phyloP scores from a whole-genome alignment of 176 grass and related monocot species.

The Poa pratensis region DNA sequence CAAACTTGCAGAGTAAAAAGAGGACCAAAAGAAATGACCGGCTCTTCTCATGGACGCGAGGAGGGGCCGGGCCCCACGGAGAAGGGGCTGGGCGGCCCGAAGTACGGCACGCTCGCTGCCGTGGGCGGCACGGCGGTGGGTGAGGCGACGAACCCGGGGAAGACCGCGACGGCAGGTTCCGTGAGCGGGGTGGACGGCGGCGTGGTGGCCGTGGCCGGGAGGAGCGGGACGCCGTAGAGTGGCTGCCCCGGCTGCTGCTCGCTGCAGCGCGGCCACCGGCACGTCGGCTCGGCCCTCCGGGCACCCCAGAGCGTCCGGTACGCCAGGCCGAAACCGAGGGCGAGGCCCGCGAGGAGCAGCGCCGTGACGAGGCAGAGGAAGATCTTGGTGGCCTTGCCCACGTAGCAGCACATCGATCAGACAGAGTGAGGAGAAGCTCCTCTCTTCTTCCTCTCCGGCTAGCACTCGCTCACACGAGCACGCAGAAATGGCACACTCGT shows the following conservation, averaged over 20 bases:
- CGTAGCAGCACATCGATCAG: slow-evolving; percentile 70
- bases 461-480: not conserved
- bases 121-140: slow-evolving; percentile 5
- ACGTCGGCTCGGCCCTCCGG: slow-evolving; percentile 49
- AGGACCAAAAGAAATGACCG: not conserved
- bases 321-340: slow-evolving; percentile 68
- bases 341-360: slow-evolving; percentile 58
- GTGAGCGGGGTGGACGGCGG: slow-evolving; percentile 44
- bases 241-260: not conserved
- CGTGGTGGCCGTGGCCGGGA: slow-evolving; percentile 45
- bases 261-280: slow-evolving; percentile 52
- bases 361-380: slow-evolving; percentile 67
- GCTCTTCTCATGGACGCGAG: slow-evolving; percentile 46
- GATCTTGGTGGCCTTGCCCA: slow-evolving; percentile 96
- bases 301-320: slow-evolving; percentile 51
- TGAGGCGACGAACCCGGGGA: not conserved
- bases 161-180: slow-evolving; percentile 28
- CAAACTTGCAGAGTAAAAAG: not conserved
- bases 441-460: not conserved
- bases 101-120: not conserved
- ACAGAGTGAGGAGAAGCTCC: not conserved
- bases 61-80: slow-evolving; percentile 38
- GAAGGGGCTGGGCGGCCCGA: slow-evolving; percentile 50
- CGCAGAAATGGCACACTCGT: slow-evolving; percentile 10
- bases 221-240: slow-evolving; percentile 39